A percentile compares a stretch with the other conserved stretches of the same genome.
These are phyloP conservation scores for Bombardia bombarda DNA, from an alignment of 495 filamentous ascomycete genomes.

Conservation along the genomic window DNA sequence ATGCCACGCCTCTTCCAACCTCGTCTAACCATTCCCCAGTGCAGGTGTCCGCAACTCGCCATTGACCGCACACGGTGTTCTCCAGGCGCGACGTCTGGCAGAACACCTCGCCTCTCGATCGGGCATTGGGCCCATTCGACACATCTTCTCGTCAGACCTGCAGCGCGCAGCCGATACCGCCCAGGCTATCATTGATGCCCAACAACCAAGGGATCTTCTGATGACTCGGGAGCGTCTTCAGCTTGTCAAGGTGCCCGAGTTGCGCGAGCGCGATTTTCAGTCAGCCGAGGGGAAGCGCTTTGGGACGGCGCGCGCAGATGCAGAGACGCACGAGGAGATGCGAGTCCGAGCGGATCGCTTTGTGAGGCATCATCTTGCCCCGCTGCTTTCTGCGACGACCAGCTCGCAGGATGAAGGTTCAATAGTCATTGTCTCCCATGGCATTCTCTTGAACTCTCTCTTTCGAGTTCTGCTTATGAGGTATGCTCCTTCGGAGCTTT, in stretches of 20 bases:
- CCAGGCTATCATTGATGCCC: slow-evolving; percentile 49
- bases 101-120: slow-evolving; percentile 46
- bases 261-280: slow-evolving; percentile 69
- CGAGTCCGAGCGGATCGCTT: slow-evolving; percentile 51
- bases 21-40: slow-evolving; percentile 37
- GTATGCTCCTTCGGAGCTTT: slow-evolving; percentile 13
- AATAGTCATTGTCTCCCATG: slow-evolving; percentile 65
- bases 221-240: slow-evolving; percentile 6
- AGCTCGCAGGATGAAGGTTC: slow-evolving; percentile 2
- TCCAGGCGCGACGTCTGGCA: slow-evolving; percentile 63
- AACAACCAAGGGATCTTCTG: slow-evolving; percentile 14
- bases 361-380: slow-evolving; percentile 50
- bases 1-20: background rate
- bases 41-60: slow-evolving; percentile 72
- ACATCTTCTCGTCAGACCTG: slow-evolving; percentile 75
- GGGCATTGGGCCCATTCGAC: slow-evolving; percentile 35
- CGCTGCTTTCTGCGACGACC: slow-evolving; percentile 34
- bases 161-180: slow-evolving; percentile 67
- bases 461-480: slow-evolving; percentile 51
- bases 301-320: slow-evolving; percentile 14
- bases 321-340: slow-evolving; percentile 62
- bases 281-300: slow-evolving; percentile 56
- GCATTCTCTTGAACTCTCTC: slow-evolving; percentile 63
- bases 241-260: slow-evolving; percentile 41
- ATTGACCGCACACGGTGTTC: slow-evolving; percentile 72